Evolutionary conservation across 768 basidiomycete genomes (phyloP), one percentile per base, ranked within the genome.

Genomic region (Termitomyces eurrhizus): DNA sequence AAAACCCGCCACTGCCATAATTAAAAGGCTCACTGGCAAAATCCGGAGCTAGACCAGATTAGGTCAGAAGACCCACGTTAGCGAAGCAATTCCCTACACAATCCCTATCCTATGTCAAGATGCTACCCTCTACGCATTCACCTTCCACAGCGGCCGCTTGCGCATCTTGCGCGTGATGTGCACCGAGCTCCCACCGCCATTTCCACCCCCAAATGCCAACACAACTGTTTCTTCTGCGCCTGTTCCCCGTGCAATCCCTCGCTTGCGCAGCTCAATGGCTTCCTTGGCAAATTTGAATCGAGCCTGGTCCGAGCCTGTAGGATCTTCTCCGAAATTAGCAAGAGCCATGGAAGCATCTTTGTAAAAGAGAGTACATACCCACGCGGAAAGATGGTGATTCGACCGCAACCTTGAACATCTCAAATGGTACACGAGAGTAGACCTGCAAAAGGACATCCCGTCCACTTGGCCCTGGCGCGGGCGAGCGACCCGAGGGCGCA

Each of bases 261-360:
- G 85, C 74, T 92, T 95, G 66, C 93, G 82, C 67, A 88, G 68
- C 67, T 92, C 89, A 68, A 95, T 89, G 13, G 88, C 91, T 64
- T 92, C 92, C 73, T 95, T 95, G 4, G 93, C 92, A 74, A 95
- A 95, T 68, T 89, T 89, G 77, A 95, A 97, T 50, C 93, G 86
- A 62, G 86, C 84, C 70, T 95, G 93, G 74, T 92, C 90, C 60
- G 89, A 84, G 24, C 88, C 90, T 89, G 72, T 65, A 71, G 60
- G 51, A 52, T 69, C 58, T 68, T 50, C 62, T 61, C 70, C 62
- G 45, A 68, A n/a, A 61, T 68, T 59, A 64, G 62, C 61, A 60
- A 52, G 39, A 62, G 26, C 56, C 41, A 65, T 39, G 50, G 55
- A 52, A 49, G 29, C 24, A 37, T 45, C 32, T 18, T 42, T 29